Evolutionary conservation across 805 yeast genomes (phyloP), one percentile per base, ranked within the genome.

Genomic region (Sugiyamaella smithiae): DNA sequence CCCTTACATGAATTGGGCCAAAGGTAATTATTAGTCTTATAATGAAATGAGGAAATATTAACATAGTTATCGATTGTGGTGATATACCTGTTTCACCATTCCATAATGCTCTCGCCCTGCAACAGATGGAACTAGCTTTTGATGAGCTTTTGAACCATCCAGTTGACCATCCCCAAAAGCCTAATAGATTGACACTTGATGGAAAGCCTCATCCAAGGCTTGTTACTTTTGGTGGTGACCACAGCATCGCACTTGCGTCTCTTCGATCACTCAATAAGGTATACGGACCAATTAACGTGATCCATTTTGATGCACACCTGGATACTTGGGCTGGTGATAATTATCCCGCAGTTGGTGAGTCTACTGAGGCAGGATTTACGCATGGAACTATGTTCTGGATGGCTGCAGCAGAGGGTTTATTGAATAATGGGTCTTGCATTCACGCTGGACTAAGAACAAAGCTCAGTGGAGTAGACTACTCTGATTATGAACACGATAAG

Each of bases 331-430:
- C 80, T 35, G 93, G 93, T 7, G 72, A 76, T 45, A 82, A 82
- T 60, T 85, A 85, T 61, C 91, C 93, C 20, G 69, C 80, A 77
- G 86, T 86, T 12, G 89, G 91, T 64, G 80, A 53, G 93, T 88
- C 20, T 71, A 77, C 51, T 76, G 81, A 62, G 79, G 81, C 60
- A 85, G 57, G 86, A 28, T 76, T 84, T 64, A 87, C 85, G 36
- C 95, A 87, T 61, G 95, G 95, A 4, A 82, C 93, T 5, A 85
- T 87, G 90, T 72, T 87, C 32, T 86, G 93, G 93, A 76, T 82
- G 74, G 91, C 91, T 4, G 57, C 66, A 12, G 72, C 82, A 50
- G 95, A 87, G 61, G 89, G 86, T 0, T 68, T 85, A 45, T 64
- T 84, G 28, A 59, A 72, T 48, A 69, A 79, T 25, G 69, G 71